Evolutionary conservation across 805 yeast genomes (phyloP), one percentile per base, ranked within the genome.

Genomic region (Komagataella populi): DNA sequence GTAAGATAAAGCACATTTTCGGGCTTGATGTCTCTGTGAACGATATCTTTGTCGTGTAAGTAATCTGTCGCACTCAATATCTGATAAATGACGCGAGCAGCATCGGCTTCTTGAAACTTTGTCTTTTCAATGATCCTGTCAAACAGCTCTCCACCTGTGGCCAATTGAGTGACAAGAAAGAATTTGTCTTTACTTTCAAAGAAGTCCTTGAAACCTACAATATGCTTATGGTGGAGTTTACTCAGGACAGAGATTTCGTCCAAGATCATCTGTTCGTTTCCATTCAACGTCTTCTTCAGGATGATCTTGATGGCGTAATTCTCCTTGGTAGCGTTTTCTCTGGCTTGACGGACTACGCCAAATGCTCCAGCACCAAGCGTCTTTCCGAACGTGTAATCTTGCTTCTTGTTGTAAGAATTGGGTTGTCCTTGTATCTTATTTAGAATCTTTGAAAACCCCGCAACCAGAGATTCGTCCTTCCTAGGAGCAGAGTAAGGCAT

Each of bases 281-380:
- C 91, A 61, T 82, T 79, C 57, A 91, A 73, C 14, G 91, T 87
- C 61, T 88, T 87, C 67, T 89, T 89, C 60, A 89, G 67, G 44
- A 91, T 83, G 60, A 91, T 88, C 70, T 91, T 91, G 56, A 91
- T 78, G 0, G 98, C 98, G 14, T 89, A 96, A 53, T 84, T 81
- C 58, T 87, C 88, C 23, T 69, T 67, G 8, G 72, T 69, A 46
- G 68, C 66, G 1, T 78, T 76, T 7, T 67, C 63, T 39, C 69
- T 59, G 2, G 96, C 98, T 55, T 78, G 76, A 58, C 96, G 75
- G 3, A 91, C 98, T 2, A 91, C 83, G 45, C 99, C 98, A 66
- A 88, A 93, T 0, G 95, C 80, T 4, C 99, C 98, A 0, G 97
- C 97, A 7, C 98, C 98, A 10, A 90, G 68, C 0, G 96, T 87